Evolutionary conservation across 257 asterid genomes (phyloP).

Genomic region (Capsicum rhomboideum): DNA sequence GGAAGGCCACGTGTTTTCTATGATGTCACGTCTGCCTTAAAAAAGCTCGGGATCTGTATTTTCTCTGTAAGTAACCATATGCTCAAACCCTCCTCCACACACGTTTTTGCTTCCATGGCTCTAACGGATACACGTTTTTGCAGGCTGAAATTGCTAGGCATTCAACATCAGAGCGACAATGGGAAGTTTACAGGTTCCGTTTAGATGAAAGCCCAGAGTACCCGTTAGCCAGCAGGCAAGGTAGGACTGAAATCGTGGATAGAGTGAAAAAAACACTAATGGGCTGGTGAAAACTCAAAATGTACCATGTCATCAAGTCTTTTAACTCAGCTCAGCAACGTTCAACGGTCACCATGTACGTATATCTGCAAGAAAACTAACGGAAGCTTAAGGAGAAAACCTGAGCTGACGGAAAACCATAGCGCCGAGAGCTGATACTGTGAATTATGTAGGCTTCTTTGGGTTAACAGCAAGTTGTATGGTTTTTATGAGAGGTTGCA

Average conservation of each 20-base stretch:
- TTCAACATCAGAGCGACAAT: slow-evolving; percentile 34
- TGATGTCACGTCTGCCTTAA: slow-evolving; percentile 37
- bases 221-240: slow-evolving; percentile 27
- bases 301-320: not conserved
- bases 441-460: not conserved
- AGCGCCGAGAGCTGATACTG: not conserved
- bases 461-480: not conserved
- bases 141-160: slow-evolving; percentile 46
- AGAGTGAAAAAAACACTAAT: slow-evolving; percentile 29
- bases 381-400: not conserved
- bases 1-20: slow-evolving; percentile 47
- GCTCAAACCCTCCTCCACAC: not conserved
- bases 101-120: not conserved
- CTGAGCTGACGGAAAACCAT: not conserved
- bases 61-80: slow-evolving; percentile 29
- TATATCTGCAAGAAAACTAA: not conserved
- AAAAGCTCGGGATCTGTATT: slow-evolving; percentile 32
- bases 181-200: slow-evolving; percentile 44
- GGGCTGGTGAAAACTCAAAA: slow-evolving; percentile 34
- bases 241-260: slow-evolving; percentile 24
- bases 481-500: not conserved
- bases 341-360: not conserved
- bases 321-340: not conserved
- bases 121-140: not conserved
- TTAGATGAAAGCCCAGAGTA: slow-evolving; percentile 35